Conservation (phyloP, 2,329 filamentous ascomycete species). For the Fusarium continuum region DNA sequence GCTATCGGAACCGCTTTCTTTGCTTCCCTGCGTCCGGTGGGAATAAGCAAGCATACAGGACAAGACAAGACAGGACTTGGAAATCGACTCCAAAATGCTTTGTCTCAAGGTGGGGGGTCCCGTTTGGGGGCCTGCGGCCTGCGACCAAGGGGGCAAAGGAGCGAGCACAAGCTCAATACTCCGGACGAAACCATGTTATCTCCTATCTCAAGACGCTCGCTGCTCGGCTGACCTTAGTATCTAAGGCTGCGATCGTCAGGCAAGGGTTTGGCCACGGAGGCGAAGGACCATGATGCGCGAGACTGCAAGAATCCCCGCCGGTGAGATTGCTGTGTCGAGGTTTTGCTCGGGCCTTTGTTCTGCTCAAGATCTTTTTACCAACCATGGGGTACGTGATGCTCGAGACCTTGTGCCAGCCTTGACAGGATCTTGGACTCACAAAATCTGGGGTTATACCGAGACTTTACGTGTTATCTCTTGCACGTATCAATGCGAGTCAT, state of each 20-base stretch:
- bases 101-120: conserved; percentile 28
- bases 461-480: conserved; percentile 21
- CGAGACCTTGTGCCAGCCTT: not conserved
- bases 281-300: not conserved
- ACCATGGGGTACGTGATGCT: not conserved
- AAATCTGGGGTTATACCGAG: not conserved
- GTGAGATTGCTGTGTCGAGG: not conserved
- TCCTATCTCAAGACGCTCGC: conserved; percentile 13
- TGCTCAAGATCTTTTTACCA: not conserved
- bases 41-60: conserved; percentile 1
- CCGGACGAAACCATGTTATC: conserved; percentile 23
- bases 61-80: not conserved
- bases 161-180: not conserved
- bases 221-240: conserved; percentile 22
- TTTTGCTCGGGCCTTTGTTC: not conserved
- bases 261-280: conserved; percentile 3
- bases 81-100: conserved; percentile 19
- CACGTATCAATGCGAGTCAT: conserved; percentile 24
- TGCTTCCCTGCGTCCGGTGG: conserved; percentile 8
- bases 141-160: not conserved
- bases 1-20: conserved; percentile 3
- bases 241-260: conserved; percentile 6
- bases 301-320: conserved; percentile 1
- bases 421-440: not conserved
- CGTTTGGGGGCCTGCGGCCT: conserved; percentile 17